Conservation (phyloP, 768 basidiomycete genomes). For the Naganishia vaughanmartiniae region DNA sequence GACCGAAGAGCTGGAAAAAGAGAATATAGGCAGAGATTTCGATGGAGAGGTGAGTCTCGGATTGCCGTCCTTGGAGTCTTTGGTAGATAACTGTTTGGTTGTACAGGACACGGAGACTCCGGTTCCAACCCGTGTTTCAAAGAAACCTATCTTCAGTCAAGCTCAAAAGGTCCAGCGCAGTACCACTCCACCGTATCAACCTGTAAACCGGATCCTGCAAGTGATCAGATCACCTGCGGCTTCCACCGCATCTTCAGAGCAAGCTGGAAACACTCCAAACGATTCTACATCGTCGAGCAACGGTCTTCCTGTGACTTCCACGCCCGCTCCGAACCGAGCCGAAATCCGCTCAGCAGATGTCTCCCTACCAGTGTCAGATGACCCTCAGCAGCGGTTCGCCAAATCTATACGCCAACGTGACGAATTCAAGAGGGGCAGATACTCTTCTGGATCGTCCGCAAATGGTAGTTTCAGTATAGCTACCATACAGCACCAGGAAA, state of each 20-base stretch:
- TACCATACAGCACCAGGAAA: conserved; percentile 1
- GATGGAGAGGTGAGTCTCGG: conserved; percentile 11
- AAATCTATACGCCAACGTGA: not conserved
- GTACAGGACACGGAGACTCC: conserved; percentile 11
- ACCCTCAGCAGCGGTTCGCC: not conserved
- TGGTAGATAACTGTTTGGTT: not conserved
- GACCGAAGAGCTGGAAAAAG: conserved; percentile 3
- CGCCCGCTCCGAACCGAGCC: conserved; percentile 2
- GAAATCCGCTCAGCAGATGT: not conserved
- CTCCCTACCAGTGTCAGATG: not conserved
- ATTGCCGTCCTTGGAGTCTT: not conserved
- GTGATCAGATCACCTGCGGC: conserved; percentile 16
- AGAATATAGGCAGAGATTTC: conserved; percentile 2
- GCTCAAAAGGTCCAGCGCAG: conserved; percentile 12
- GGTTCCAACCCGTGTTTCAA: conserved; percentile 1
- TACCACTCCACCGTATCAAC: conserved; percentile 20
- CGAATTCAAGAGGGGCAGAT: conserved; percentile 1
- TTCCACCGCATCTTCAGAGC: conserved; percentile 9
- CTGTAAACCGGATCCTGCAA: conserved; percentile 8
- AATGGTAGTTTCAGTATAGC: conserved; percentile 19
- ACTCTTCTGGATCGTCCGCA: conserved; percentile 3
- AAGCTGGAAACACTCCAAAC: not conserved
- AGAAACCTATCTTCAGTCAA: conserved; percentile 17
- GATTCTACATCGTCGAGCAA: not conserved
- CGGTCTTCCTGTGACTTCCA: conserved; percentile 2